These are phyloP conservation scores for Tricholoma terreum DNA, from an alignment of 768 basidiomycete genomes.

Conservation along the genomic window DNA sequence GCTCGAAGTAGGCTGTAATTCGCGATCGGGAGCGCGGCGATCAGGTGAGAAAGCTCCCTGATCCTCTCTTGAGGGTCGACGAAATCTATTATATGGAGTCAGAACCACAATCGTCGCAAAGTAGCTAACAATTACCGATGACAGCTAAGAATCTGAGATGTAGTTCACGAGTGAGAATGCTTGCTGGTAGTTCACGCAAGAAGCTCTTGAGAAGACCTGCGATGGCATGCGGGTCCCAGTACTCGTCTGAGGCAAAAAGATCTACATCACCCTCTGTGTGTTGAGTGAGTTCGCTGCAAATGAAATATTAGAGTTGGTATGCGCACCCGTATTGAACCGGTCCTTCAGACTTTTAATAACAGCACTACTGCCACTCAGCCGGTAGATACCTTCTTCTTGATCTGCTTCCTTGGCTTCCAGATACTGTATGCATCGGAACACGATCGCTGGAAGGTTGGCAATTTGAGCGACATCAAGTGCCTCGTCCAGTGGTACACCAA, in stretches of 20 bases:
- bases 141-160: slow-evolving; percentile 90
- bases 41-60: slow-evolving; percentile 79
- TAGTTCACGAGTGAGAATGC: slow-evolving; percentile 88
- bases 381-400: slow-evolving; percentile 96
- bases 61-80: slow-evolving; percentile 87
- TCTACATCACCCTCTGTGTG: slow-evolving; percentile 91
- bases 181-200: slow-evolving; percentile 89
- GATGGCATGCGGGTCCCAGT: slow-evolving; percentile 97
- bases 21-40: slow-evolving; percentile 81
- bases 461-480: slow-evolving; percentile 87
- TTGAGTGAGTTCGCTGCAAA: slow-evolving; percentile 6
- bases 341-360: slow-evolving; percentile 94
- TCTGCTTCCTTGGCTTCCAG: slow-evolving; percentile 92
- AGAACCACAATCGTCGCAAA: not conserved
- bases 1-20: slow-evolving; percentile 95
- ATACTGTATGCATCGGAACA: slow-evolving; percentile 95
- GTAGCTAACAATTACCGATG: slow-evolving; percentile 64
- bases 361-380: slow-evolving; percentile 90
- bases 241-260: slow-evolving; percentile 82
- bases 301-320: slow-evolving; percentile 3
- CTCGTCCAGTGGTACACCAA: slow-evolving; percentile 85
- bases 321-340: slow-evolving; percentile 84
- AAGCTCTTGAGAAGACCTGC: slow-evolving; percentile 93
- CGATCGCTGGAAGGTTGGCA: slow-evolving; percentile 87
- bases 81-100: slow-evolving; percentile 59